A percentile compares a stretch with the other conserved stretches of the same genome.
Evolutionary conservation across 192 early-diverging fungal genomes (phyloP).

Genomic region (Coemansia sp.): DNA sequence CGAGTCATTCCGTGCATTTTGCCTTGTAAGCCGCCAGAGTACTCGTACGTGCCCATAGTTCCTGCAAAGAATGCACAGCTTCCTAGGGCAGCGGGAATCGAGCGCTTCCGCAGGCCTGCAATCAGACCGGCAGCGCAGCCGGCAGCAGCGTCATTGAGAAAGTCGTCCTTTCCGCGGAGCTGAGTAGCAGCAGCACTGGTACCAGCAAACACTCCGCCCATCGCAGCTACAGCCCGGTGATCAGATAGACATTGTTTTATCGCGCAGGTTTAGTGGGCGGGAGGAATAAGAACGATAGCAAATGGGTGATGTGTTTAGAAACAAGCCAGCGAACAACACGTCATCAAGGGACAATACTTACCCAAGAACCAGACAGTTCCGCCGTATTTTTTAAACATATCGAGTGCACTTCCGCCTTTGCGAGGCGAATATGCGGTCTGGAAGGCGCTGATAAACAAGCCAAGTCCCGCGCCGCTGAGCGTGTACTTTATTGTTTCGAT

Average conservation of each 20-base stretch:
- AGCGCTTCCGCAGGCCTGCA: slow-evolving; percentile 61
- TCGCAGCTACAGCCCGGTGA: slow-evolving; percentile 57
- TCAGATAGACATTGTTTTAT: no score
- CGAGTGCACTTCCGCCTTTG: slow-evolving; percentile 47
- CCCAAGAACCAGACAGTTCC: slow-evolving; percentile 69
- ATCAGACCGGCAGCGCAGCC: slow-evolving; percentile 73
- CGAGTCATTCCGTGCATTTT: slow-evolving; percentile 44
- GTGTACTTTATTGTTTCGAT: slow-evolving; percentile 47
- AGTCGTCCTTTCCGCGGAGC: slow-evolving; percentile 67
- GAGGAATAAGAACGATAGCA: no score
- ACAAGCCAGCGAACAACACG: background rate
- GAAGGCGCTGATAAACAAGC: slow-evolving; percentile 66
- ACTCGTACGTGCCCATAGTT: slow-evolving; percentile 67
- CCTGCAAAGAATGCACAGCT: slow-evolving; percentile 64
- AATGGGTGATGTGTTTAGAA: no score
- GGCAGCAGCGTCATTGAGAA: slow-evolving; percentile 67
- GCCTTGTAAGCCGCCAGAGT: slow-evolving; percentile 55
- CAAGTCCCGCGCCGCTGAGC: slow-evolving; percentile 60
- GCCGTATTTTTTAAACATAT: slow-evolving; percentile 63
- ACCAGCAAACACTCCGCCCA: slow-evolving; percentile 76
- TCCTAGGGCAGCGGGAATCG: slow-evolving; percentile 62
- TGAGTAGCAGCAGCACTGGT: slow-evolving; percentile 60
- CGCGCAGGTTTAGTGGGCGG: background rate
- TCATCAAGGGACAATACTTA: slow-evolving; percentile 31
- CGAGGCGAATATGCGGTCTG: slow-evolving; percentile 60